Evolutionary conservation across 495 filamentous ascomycete species (phyloP).

Genomic region (Hypoxylon trugodes): DNA sequence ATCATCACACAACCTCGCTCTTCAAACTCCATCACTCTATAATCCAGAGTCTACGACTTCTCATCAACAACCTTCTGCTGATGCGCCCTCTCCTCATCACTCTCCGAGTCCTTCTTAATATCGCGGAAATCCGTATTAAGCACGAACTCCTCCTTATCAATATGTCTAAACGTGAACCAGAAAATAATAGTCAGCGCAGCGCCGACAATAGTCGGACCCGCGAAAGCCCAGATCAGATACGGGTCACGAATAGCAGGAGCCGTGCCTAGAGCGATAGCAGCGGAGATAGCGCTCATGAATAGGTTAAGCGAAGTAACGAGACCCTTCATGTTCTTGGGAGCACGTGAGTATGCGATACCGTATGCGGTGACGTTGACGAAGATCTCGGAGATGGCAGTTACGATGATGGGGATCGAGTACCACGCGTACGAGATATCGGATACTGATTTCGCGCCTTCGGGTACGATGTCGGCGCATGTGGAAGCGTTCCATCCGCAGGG

Average conservation of each 20-base stretch:
- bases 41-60: conserved; percentile 26
- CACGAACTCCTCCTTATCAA: conserved; percentile 57
- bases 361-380: conserved; percentile 75
- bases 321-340: conserved; percentile 70
- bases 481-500: conserved; percentile 56
- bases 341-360: conserved; percentile 73
- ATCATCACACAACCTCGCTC: neutral
- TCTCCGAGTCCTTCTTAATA: conserved; percentile 50
- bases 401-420: conserved; percentile 55
- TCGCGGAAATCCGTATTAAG: conserved; percentile 49
- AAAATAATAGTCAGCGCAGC: conserved; percentile 52
- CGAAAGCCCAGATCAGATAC: conserved; percentile 64
- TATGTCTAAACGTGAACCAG: conserved; percentile 56
- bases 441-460: conserved; percentile 53
- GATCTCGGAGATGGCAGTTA: conserved; percentile 69
- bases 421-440: conserved; percentile 51
- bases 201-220: conserved; percentile 56
- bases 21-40: neutral
- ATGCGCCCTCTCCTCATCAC: conserved; percentile 48
- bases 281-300: conserved; percentile 51
- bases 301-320: conserved; percentile 37
- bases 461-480: conserved; percentile 48
- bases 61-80: conserved; percentile 44
- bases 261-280: conserved; percentile 64
- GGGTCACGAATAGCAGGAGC: conserved; percentile 67